Base-by-base conservation (phyloP, 2,329 filamentous ascomycete species). In the Colletotrichum sp. region DNA sequence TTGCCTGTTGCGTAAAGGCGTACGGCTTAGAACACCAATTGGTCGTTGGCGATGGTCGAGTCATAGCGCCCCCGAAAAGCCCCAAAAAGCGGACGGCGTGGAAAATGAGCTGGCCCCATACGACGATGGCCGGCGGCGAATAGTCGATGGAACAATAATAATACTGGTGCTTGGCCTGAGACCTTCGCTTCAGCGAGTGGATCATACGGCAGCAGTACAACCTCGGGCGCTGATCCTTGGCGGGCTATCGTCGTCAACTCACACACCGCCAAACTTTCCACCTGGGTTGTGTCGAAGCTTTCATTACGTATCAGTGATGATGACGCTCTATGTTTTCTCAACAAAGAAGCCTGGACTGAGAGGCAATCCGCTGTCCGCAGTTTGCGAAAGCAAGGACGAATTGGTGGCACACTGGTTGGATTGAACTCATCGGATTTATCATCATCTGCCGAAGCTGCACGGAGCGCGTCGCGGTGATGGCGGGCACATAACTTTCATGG, bases 321-420 rank as follows among this genome's bases (percentile, higher is more conserved):
- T 52, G 44, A 15, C 44, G 44, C 44, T 13, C 6, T 13, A 21
- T 24, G 2, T 1, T 52, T 52, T 52, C n/a, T 3, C 44, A 13
- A 1, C 0, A 52, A 7, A 2, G 44, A 52, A 52, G n/a, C 10
- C 44, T 21, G 44, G 44, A 52, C 44, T 52, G n/a, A 21, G 44
- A 21, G n/a, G 3, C n/a, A 21, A 13, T 52, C 6, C n/a, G 44
- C 44, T 52, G n/a, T 21, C n/a, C 44, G 44, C 44, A 52, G 4
- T 0, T 5, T 52, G n/a, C n/a, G 44, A 52, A 21, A 52, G n/a
- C 44, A 52, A 52, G 44, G 3, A 21, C n/a, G 44, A 21, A 49
- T 0, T 49, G 18, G 0, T 21, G 1, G 6, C 12, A 4, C 44
- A 21, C 8, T 28, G n/a, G 1, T 13, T 21, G n/a, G n/a, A 52